Conservation (phyloP, 148 eudicot species). For the Pouteria glomerata region DNA sequence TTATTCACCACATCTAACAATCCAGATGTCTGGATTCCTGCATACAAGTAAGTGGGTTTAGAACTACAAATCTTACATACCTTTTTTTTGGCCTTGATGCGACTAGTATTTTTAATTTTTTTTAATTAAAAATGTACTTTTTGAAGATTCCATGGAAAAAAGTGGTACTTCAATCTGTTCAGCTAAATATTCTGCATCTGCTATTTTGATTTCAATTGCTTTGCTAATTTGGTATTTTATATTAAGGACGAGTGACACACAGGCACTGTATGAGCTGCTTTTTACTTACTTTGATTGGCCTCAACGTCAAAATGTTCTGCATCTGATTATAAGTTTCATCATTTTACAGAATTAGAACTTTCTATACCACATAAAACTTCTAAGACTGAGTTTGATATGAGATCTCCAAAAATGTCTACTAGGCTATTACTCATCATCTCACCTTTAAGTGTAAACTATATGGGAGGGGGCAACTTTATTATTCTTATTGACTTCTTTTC, state of each 20-base stretch:
- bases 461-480: no score
- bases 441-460: no score
- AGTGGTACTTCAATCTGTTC: no score
- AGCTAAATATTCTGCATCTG: no score
- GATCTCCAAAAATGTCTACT: neutral
- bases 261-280: neutral
- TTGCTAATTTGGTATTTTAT: neutral
- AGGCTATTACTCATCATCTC: no score
- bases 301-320: constrained; percentile 10
- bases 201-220: neutral
- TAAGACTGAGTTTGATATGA: neutral
- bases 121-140: neutral
- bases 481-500: no score
- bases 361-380: neutral
- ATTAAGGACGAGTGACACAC: neutral
- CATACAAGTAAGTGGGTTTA: constrained; percentile 72
- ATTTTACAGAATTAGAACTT: neutral
- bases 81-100: neutral
- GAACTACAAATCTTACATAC: neutral
- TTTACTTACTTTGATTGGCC: neutral
- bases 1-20: constrained; percentile 90
- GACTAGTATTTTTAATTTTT: neutral
- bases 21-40: constrained; percentile 98
- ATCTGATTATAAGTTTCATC: neutral
- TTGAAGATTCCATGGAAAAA: neutral